Conservation (phyloP, 768 basidiomycete genomes). For the Phaeotremella skinneri region DNA sequence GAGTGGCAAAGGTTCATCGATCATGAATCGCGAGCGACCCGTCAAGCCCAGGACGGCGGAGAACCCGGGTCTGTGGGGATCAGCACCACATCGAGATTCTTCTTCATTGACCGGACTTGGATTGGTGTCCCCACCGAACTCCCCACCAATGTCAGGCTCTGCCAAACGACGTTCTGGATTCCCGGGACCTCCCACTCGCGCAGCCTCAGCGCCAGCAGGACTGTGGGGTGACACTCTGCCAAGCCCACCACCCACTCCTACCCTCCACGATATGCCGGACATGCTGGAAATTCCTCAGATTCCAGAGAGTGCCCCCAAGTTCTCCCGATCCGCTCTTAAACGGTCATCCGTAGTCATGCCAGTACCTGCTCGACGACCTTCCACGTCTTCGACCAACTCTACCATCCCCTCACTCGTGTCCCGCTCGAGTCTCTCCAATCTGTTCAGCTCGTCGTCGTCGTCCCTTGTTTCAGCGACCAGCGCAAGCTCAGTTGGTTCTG, state of each 20-base stretch:
- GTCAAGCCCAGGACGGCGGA: conserved; percentile 2
- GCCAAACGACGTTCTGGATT: conserved; percentile 15
- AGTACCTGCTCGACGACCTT: conserved; percentile 17
- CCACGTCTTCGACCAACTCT: conserved; percentile 4
- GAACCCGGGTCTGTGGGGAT: conserved; percentile 20
- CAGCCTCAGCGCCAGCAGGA: conserved; percentile 12
- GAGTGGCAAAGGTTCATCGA: conserved; percentile 7
- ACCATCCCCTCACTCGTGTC: not conserved
- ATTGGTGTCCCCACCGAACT: conserved; percentile 25
- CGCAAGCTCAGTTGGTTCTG: not conserved
- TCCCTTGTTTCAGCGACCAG: not conserved
- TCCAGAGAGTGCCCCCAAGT: conserved; percentile 33
- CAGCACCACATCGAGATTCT: conserved; percentile 16
- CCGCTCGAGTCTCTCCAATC: not conserved
- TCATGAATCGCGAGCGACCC: conserved; percentile 33
- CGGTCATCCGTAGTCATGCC: conserved; percentile 42
- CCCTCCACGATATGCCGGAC: conserved; percentile 9
- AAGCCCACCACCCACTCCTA: conserved; percentile 2
- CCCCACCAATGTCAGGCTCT: conserved; percentile 16
- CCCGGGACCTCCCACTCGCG: not conserved
- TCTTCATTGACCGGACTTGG: conserved; percentile 3
- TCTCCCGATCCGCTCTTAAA: conserved; percentile 43
- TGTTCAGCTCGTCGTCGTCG: not conserved
- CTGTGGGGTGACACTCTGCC: conserved; percentile 23
- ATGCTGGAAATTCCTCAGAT: not conserved